Evolutionary conservation across 345 rosid genomes (phyloP).

Genomic region (Raphanus sativus): DNA sequence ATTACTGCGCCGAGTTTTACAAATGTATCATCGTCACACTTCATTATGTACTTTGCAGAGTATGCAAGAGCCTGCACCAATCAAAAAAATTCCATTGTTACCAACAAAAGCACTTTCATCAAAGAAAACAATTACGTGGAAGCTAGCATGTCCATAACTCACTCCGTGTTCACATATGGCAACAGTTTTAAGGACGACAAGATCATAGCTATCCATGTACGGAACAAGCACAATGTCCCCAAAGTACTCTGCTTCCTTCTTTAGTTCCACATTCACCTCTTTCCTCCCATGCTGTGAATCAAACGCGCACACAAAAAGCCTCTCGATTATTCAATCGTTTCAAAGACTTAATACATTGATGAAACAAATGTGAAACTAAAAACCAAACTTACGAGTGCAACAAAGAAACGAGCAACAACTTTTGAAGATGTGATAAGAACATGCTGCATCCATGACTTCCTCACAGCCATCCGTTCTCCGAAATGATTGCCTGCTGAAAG

Average conservation of each 20-base stretch:
- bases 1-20: constrained; percentile 72
- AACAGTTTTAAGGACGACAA: constrained; percentile 89
- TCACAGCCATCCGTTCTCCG: constrained; percentile 91
- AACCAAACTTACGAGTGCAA: constrained; percentile 64
- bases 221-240: constrained; percentile 89
- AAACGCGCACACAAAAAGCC: neutral
- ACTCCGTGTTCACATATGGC: constrained; percentile 98
- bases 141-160: constrained; percentile 35
- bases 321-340: neutral
- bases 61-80: constrained; percentile 56
- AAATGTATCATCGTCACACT: constrained; percentile 94
- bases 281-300: constrained; percentile 70
- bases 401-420: constrained; percentile 93
- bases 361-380: neutral
- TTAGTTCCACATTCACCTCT: constrained; percentile 83
- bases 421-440: constrained; percentile 70
- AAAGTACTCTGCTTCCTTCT: constrained; percentile 94
- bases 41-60: constrained; percentile 76
- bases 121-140: neutral
- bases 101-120: constrained; percentile 12
- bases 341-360: neutral
- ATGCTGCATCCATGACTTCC: constrained; percentile 97
- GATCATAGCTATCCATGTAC: constrained; percentile 93
- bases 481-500: constrained; percentile 97
- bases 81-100: constrained; percentile 8